A percentile compares a stretch with the other conserved stretches of the same genome.
These are phyloP conservation scores for Agaricus subrufescens DNA, from an alignment of 768 basidiomycete genomes.

Conservation along the genomic window DNA sequence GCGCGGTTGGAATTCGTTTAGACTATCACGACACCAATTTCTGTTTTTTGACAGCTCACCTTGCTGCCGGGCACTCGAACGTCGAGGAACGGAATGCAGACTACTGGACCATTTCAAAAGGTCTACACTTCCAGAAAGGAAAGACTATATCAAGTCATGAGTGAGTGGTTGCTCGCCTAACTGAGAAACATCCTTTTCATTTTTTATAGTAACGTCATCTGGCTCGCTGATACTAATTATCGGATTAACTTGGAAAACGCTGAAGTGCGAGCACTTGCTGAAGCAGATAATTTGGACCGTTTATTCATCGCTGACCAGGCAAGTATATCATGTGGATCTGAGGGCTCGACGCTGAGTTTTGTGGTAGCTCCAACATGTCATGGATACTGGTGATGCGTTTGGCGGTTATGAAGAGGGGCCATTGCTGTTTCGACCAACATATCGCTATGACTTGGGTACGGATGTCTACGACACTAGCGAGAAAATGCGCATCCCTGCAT, in stretches of 20 bases:
- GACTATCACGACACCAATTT: conserved; percentile 89
- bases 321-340: conserved; percentile 15
- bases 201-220: conserved; percentile 75
- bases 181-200: not conserved
- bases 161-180: conserved; percentile 41
- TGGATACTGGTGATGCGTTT: conserved; percentile 74
- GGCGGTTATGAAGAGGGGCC: conserved; percentile 85
- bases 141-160: conserved; percentile 88
- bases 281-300: conserved; percentile 61
- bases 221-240: conserved; percentile 96
- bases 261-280: conserved; percentile 64
- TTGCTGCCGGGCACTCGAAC: conserved; percentile 93
- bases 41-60: conserved; percentile 93
- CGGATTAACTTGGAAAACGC: conserved; percentile 86
- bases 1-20: conserved; percentile 89
- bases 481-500: conserved; percentile 94
- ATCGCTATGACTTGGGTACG: conserved; percentile 82
- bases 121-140: conserved; percentile 84
- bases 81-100: conserved; percentile 89
- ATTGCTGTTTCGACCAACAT: conserved; percentile 89
- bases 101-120: conserved; percentile 80
- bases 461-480: conserved; percentile 93
- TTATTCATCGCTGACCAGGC: conserved; percentile 88
- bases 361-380: conserved; percentile 63
- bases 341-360: conserved; percentile 4